Evolutionary conservation across 163 green algal species (phyloP).

Genomic region (Coccomyxa subellipsoidea): DNA sequence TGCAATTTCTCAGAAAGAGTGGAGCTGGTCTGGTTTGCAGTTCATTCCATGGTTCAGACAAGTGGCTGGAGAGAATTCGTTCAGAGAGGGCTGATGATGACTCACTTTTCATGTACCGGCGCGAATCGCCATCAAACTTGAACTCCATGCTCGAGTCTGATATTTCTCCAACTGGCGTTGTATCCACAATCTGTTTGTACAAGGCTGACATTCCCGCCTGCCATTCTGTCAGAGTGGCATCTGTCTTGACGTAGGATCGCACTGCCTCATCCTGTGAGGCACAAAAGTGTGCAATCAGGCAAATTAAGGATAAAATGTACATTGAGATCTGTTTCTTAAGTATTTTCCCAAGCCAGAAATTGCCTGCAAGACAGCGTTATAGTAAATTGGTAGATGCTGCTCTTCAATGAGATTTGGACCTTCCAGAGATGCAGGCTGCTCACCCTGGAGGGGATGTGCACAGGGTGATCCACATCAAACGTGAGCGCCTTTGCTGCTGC

Average conservation of each 20-base stretch:
- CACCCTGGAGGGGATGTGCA: background rate
- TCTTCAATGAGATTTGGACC: too few relatives aligned
- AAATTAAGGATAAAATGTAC: background rate
- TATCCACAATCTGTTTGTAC: background rate
- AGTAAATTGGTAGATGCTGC: too few relatives aligned
- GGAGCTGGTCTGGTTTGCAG: too few relatives aligned
- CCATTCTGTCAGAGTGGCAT: background rate
- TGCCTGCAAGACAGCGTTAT: too few relatives aligned
- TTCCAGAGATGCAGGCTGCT: background rate
- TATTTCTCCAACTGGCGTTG: slow-evolving; percentile 5
- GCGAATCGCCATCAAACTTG: slow-evolving; percentile 4
- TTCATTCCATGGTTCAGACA: too few relatives aligned
- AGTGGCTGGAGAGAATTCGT: too few relatives aligned
- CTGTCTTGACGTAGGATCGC: background rate
- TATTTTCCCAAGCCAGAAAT: too few relatives aligned
- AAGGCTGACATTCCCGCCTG: background rate
- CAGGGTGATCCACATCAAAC: background rate
- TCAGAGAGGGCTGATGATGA: too few relatives aligned
- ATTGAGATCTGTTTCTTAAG: too few relatives aligned
- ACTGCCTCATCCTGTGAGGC: background rate
- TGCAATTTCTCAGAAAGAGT: too few relatives aligned
- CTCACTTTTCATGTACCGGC: background rate
- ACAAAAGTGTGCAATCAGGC: background rate
- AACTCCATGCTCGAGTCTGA: slow-evolving; percentile 1
- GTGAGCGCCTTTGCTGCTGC: background rate